phyloP scores from a whole-genome alignment of 1,284 basidiomycete species.

The Quambalaria eucalypti region DNA sequence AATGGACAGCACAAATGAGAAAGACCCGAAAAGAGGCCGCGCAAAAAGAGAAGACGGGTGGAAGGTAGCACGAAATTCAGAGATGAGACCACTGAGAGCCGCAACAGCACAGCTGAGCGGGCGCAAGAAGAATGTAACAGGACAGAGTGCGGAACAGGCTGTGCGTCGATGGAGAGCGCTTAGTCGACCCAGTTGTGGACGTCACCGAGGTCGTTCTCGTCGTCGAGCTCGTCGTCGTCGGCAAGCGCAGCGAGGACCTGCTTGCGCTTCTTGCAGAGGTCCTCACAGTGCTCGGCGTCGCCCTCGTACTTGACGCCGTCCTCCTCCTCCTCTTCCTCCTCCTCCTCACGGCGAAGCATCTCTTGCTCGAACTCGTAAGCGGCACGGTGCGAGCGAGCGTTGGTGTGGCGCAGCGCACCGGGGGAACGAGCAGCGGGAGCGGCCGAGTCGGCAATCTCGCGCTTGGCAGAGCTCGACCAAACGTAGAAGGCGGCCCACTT shows the following conservation, averaged over 20 bases:
- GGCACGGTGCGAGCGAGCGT: background rate
- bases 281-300: slow-evolving; percentile 4
- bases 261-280: slow-evolving; percentile 2
- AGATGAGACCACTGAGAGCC: too few relatives aligned
- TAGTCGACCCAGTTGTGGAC: slow-evolving; percentile 51
- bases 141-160: too few relatives aligned
- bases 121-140: too few relatives aligned
- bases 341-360: background rate
- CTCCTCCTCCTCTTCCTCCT: slow-evolving; percentile 1
- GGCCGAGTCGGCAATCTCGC: background rate
- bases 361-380: slow-evolving; percentile 1
- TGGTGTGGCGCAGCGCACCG: background rate
- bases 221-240: slow-evolving; percentile 1
- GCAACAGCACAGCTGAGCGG: too few relatives aligned
- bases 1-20: too few relatives aligned
- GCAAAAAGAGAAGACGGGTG: too few relatives aligned
- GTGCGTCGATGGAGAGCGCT: too few relatives aligned
- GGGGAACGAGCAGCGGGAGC: background rate
- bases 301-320: background rate
- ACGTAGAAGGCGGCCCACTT: slow-evolving; percentile 22
- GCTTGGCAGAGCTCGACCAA: slow-evolving; percentile 6
- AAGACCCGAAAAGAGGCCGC: too few relatives aligned
- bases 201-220: slow-evolving; percentile 75
- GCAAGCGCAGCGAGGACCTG: background rate
- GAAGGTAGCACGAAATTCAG: too few relatives aligned